phyloP scores from a whole-genome alignment of 768 basidiomycete species.

The Clavulina sp. region DNA sequence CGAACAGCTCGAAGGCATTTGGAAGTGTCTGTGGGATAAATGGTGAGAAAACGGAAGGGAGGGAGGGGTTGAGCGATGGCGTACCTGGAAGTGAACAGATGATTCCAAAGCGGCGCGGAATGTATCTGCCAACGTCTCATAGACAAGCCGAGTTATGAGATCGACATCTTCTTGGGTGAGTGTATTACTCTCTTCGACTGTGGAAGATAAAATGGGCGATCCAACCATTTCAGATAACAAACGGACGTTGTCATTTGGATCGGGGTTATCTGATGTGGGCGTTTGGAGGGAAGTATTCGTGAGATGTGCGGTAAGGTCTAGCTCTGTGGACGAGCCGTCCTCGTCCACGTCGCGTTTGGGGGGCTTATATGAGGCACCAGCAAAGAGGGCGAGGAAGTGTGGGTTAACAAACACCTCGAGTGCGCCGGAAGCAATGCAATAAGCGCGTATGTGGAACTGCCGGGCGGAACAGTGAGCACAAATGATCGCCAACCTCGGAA shows the following conservation, averaged over 20 bases:
- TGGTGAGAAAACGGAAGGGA: background rate
- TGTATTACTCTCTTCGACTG: constrained; percentile 9
- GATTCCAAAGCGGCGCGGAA: constrained; percentile 74
- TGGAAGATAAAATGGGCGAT: constrained; percentile 30
- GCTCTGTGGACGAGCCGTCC: constrained; percentile 15
- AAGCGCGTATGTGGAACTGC: constrained; percentile 88
- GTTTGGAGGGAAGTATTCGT: constrained; percentile 85
- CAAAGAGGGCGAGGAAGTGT: constrained; percentile 77
- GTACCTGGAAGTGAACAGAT: constrained; percentile 71
- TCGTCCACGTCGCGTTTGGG: constrained; percentile 23
- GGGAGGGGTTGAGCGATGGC: constrained; percentile 1
- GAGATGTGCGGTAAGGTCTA: constrained; percentile 57
- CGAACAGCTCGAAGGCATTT: constrained; percentile 91
- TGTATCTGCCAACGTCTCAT: constrained; percentile 51
- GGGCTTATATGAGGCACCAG: constrained; percentile 44
- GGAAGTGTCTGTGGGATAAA: constrained; percentile 41
- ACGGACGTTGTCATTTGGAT: constrained; percentile 36
- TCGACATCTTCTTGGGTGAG: constrained; percentile 26
- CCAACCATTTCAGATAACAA: constrained; percentile 68
- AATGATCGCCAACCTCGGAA: constrained; percentile 1
- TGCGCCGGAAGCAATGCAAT: constrained; percentile 62
- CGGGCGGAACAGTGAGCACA: constrained; percentile 3
- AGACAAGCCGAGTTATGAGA: constrained; percentile 42
- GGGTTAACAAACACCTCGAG: constrained; percentile 66
- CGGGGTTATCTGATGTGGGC: constrained; percentile 40